Evolutionary conservation across 1,139 yeast species (phyloP), one percentile per base, ranked within the genome.

Genomic region (Taiozyma onychis): DNA sequence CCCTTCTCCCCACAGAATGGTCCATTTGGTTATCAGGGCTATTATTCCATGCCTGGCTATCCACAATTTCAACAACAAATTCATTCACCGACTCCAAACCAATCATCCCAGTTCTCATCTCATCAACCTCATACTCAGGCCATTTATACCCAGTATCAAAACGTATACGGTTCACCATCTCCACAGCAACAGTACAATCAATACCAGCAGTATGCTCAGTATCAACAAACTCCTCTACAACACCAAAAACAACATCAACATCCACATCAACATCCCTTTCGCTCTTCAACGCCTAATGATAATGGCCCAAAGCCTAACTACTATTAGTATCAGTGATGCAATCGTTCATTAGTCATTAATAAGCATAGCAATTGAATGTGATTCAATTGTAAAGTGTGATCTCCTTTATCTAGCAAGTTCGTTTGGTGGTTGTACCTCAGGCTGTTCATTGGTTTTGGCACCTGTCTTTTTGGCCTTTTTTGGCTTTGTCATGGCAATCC

Each of bases 71-170:
- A 37, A 18, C 41, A 35, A 8, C 39, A 48, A 49, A 35, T 44
- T 39, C 44, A 45, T 48, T 44, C 44, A 43, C 54, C n/a, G 34
- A 35, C 35, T 48, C 50, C 30, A 47, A 43, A 41, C 42, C 10
- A 13, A 48, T 10, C 24, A 10, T 27, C 30, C 30, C 10, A 27
- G 30, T 6, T 6, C 30, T 10, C 30, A 10, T 3, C 30, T 27
- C 24, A n/a, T 32, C 10, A 32, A n/a, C 14, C 18, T n/a, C 41
- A 37, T 30, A 26, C 42, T 3, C 44, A 44, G 10, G 22, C 43
- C 32, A 24, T 21, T 14, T 37, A 37, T 21, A 16, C 41, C 3
- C 45, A 44, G 37, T 41, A 41, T 9, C 48, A 42, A 14, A 39
- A 39, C 43, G 4, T 39, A 24, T 22, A 22, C 16, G 16, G 28